Evolutionary conservation across 768 basidiomycete genomes (phyloP).

Genomic region (Peribolospora baueri): DNA sequence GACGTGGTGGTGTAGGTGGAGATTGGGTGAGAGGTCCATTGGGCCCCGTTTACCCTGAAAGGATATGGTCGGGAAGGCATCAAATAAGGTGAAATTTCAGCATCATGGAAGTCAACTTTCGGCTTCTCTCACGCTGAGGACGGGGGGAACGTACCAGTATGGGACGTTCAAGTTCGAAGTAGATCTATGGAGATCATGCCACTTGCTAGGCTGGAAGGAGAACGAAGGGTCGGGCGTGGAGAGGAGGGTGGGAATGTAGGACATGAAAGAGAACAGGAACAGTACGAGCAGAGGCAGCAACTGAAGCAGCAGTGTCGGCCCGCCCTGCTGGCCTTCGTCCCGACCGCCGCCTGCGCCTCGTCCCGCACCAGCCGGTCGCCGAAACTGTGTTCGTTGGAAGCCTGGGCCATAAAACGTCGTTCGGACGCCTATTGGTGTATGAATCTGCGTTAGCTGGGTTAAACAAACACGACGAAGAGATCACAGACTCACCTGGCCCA

Average conservation of each 20-base stretch:
- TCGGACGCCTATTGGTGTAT: background rate
- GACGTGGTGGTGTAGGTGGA: too few species aligned
- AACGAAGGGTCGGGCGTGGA: too few species aligned
- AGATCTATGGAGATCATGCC: too few species aligned
- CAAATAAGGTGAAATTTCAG: too few species aligned
- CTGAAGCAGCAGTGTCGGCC: slow-evolving; percentile 26
- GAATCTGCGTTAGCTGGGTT: slow-evolving; percentile 6
- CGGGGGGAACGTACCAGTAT: too few species aligned
- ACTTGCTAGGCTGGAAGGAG: too few species aligned
- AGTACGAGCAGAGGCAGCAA: slow-evolving; percentile 49
- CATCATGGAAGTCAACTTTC: too few species aligned
- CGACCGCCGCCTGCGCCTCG: background rate
- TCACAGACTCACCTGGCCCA: background rate
- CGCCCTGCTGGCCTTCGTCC: background rate
- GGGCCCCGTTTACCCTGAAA: too few species aligned
- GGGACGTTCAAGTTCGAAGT: too few species aligned
- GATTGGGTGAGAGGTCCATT: too few species aligned
- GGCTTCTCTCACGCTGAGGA: too few species aligned
- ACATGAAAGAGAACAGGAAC: slow-evolving; percentile 7
- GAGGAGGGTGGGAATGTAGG: slow-evolving; percentile 5
- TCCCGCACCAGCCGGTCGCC: background rate
- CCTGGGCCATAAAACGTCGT: background rate
- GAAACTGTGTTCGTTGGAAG: background rate
- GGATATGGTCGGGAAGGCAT: too few species aligned
- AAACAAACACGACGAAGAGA: slow-evolving; percentile 7